phyloP scores from a whole-genome alignment of 805 yeast genomes.

The Schizosaccharomyces japonicus region DNA sequence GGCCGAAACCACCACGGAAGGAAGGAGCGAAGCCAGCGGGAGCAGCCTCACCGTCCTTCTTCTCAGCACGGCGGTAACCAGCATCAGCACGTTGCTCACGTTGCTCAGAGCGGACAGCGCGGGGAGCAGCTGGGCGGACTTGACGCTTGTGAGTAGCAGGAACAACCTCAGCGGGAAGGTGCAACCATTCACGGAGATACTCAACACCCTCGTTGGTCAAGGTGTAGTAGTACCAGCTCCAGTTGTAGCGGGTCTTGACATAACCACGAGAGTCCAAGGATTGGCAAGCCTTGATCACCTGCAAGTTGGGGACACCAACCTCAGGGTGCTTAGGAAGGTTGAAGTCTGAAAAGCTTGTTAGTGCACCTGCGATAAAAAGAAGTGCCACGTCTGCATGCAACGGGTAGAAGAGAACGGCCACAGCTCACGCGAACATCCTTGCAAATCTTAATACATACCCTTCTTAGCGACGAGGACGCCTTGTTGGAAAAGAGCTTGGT shows the following conservation, averaged over 20 bases:
- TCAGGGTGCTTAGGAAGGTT: conserved; percentile 95
- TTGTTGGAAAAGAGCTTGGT: conserved; percentile 35
- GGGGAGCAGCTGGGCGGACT: conserved; percentile 27
- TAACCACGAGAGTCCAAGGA: conserved; percentile 95
- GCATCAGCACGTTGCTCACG: conserved; percentile 26
- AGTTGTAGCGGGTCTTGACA: conserved; percentile 98
- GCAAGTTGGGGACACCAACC: conserved; percentile 19
- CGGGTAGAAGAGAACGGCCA: too few relatives aligned
- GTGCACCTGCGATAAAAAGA: too few relatives aligned
- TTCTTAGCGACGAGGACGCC: conserved; percentile 99
- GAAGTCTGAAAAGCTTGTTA: conserved; percentile 24
- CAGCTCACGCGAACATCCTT: too few relatives aligned
- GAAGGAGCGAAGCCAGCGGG: conserved; percentile 5
- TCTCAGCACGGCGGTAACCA: conserved; percentile 28
- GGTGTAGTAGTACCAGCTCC: conserved; percentile 99
- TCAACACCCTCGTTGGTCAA: conserved; percentile 98
- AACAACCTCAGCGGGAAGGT: conserved; percentile 94
- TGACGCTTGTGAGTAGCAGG: conserved; percentile 95
- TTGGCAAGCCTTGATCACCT: conserved; percentile 85
- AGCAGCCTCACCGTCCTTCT: conserved; percentile 12
- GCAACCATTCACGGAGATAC: conserved; percentile 91
- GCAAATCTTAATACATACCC: too few relatives aligned
- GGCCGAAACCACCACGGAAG: conserved; percentile 6
- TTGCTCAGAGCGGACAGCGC: conserved; percentile 15
- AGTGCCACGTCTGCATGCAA: too few relatives aligned